phyloP scores from a whole-genome alignment of 257 asterid genomes.

The Solanum rostratum region DNA sequence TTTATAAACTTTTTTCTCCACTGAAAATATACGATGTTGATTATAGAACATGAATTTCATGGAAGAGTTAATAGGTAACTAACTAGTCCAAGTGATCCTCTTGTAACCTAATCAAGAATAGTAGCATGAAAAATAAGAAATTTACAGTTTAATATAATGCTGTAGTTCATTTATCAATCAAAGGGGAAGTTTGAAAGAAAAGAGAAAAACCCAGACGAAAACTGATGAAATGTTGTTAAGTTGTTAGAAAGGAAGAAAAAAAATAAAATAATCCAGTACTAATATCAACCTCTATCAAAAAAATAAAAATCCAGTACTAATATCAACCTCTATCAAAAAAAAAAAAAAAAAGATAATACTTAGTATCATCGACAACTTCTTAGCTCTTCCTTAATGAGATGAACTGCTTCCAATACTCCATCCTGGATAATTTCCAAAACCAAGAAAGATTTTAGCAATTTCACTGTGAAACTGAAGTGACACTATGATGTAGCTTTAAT shows the following conservation, averaged over 20 bases:
- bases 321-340: neutral
- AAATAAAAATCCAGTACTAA: neutral
- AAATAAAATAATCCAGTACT: neutral
- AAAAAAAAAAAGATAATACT: neutral
- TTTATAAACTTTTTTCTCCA: too few relatives aligned
- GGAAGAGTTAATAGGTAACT: neutral
- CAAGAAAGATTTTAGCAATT: neutral
- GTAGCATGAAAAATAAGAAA: neutral
- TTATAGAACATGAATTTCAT: neutral
- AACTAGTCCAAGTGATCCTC: neutral
- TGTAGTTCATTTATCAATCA: neutral
- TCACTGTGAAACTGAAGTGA: neutral
- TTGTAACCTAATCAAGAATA: neutral
- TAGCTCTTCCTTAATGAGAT: constrained; percentile 47
- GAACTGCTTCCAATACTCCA: constrained; percentile 69
- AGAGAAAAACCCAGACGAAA: neutral
- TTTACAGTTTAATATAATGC: neutral
- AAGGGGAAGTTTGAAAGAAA: neutral
- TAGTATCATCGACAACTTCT: neutral
- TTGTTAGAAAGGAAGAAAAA: neutral
- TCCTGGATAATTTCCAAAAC: constrained; percentile 35
- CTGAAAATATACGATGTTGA: neutral
- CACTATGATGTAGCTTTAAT: neutral
- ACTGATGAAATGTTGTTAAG: neutral
- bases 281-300: neutral